Evolutionary conservation across 352 stramenopile genomes (phyloP), one percentile per base, ranked within the genome.

Genomic region (Phytophthora palmivora): DNA sequence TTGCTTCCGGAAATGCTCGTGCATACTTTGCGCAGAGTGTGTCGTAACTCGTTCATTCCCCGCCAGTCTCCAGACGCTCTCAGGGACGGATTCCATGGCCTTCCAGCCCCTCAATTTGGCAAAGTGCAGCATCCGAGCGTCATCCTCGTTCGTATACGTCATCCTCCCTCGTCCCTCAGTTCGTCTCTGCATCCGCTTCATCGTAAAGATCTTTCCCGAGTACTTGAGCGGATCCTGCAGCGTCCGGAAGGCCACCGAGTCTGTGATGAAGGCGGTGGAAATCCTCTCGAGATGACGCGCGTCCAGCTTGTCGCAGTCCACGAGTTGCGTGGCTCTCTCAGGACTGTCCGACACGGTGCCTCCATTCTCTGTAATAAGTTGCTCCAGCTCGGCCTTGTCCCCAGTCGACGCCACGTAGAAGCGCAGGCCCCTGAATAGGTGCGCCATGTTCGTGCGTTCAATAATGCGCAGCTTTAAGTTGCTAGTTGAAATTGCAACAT

Each of bases 101-200:
- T 54, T 67, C 53, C 67, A 69, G 22, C 18, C 46, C 12, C 33
- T 41, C 33, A 70, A 38, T 37, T 79, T 56, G 12, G 78, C 34
- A 36, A 78, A 89, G 32, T 69, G 45, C 30, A 89, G 46, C 78
- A 91, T 86, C 26, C 66, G 58, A 9, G 69, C 82, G 30, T 85
- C 60, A 4, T 89, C 79, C 24, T 72, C 51, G 0, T 48, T 18
- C 9, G 77, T 76, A 63, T 84, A 91, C n/a, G 22, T 32, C 10
- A 55, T 36, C 26, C 38, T 55, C 1, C 50, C 56, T 7, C 49
- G 44, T 21, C 36, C 58, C 9, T 43, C 34, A 8, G 0, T 0
- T 2, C 6, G 1, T 10, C 15, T 15, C 26, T n/a, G 4, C 5
- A 47, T 19, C 36, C 21, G 11, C 10, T 28, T 6, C 22, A 47